phyloP scores from a whole-genome alignment of 331 rosid species.

The Stylosanthes scabra region DNA sequence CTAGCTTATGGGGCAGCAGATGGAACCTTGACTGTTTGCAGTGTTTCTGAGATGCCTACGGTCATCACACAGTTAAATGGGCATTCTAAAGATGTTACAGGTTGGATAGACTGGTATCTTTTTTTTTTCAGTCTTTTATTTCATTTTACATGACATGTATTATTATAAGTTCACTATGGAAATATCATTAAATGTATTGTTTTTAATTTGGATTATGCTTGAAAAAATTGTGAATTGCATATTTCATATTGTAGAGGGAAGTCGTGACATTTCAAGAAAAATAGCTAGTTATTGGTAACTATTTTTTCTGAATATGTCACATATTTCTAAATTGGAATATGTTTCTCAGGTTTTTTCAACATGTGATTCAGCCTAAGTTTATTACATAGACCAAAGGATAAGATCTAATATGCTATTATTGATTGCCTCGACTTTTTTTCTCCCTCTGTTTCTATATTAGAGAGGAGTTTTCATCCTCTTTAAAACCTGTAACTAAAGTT shows the following conservation, averaged over 20 bases:
- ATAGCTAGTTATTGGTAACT: background rate
- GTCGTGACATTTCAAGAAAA: slow-evolving; percentile 7
- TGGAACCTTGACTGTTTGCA: slow-evolving; percentile 96
- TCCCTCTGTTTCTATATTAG: slow-evolving; percentile 14
- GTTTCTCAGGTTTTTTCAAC: slow-evolving; percentile 9
- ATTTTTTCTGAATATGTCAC: slow-evolving; percentile 26
- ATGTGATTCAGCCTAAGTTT: background rate
- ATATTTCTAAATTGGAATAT: slow-evolving; percentile 11
- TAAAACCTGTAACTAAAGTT: slow-evolving; percentile 13
- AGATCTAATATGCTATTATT: slow-evolving; percentile 10
- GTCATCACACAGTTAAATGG: slow-evolving; percentile 76
- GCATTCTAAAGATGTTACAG: slow-evolving; percentile 96
- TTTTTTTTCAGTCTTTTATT: slow-evolving; percentile 49
- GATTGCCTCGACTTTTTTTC: slow-evolving; percentile 10
- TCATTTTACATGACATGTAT: slow-evolving; percentile 32
- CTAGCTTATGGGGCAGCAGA: slow-evolving; percentile 98
- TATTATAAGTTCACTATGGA: background rate
- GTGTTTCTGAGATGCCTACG: slow-evolving; percentile 83
- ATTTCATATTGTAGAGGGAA: slow-evolving; percentile 18
- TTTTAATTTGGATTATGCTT: slow-evolving; percentile 4
- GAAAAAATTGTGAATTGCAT: slow-evolving; percentile 22
- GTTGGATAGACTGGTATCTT: slow-evolving; percentile 70
- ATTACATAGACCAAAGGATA: background rate
- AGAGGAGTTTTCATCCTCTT: slow-evolving; percentile 17
- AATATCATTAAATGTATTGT: slow-evolving; percentile 19